A percentile compares a stretch with the other conserved stretches of the same genome.
phyloP scores from a whole-genome alignment of 495 filamentous ascomycete genomes.

The Cercophora sp. region DNA sequence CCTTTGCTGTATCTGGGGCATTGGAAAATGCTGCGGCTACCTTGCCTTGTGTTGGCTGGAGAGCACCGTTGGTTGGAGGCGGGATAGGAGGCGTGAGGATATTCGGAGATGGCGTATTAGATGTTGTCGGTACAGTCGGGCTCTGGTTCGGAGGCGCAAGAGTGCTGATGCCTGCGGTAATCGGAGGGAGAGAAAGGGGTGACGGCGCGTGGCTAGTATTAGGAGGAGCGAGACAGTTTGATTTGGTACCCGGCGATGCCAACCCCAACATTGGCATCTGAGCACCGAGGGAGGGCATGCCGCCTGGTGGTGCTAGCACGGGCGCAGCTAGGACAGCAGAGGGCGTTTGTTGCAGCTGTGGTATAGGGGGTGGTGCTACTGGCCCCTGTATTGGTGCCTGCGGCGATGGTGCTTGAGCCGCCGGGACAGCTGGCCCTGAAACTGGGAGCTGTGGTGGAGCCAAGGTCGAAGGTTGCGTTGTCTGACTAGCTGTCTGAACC shows the following conservation, averaged over 20 bases:
- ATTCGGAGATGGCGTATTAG: too few species aligned
- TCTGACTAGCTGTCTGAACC: too few species aligned
- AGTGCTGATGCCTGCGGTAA: too few species aligned
- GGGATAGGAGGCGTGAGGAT: too few species aligned
- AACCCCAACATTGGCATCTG: too few species aligned
- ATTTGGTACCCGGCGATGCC: too few species aligned
- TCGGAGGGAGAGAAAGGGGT: too few species aligned
- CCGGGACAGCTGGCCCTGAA: slow-evolving; percentile 11
- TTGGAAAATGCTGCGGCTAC: slow-evolving; percentile 12
- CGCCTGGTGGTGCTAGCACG: slow-evolving; percentile 11
- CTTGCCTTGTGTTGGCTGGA: slow-evolving; percentile 15
- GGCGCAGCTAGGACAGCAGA: slow-evolving; percentile 4
- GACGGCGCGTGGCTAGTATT: too few species aligned
- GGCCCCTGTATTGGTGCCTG: neutral
- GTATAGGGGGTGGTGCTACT: neutral
- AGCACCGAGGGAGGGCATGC: too few species aligned
- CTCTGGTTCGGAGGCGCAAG: too few species aligned
- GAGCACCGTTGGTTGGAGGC: slow-evolving; percentile 1
- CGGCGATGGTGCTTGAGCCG: neutral
- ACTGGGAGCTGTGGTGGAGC: neutral
- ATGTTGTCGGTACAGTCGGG: too few species aligned
- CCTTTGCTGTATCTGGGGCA: slow-evolving; percentile 21
- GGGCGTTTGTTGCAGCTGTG: neutral
- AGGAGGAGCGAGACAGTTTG: too few species aligned
- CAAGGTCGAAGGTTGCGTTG: slow-evolving; percentile 30